A percentile compares a stretch with the other conserved stretches of the same genome.
phyloP scores from a whole-genome alignment of 805 yeast species.

The Cyberlindnera euphorbiiphila region DNA sequence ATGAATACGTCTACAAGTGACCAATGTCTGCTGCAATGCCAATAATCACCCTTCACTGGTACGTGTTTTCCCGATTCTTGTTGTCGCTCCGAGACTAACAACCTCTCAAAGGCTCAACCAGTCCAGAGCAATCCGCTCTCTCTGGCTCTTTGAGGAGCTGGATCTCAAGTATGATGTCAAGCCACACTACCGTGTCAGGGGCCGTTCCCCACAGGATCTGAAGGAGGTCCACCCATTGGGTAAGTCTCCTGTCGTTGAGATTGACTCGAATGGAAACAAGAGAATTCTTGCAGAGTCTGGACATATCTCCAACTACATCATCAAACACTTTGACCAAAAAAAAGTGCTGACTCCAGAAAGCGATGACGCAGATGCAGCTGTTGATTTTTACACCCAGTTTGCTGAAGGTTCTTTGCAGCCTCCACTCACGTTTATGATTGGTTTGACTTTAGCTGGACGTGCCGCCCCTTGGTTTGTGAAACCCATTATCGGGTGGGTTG shows the following conservation, averaged over 20 bases:
- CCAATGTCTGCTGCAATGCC: no score
- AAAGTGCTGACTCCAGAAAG: constrained; percentile 33
- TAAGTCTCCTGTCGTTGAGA: background rate
- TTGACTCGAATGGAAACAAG: constrained; percentile 3
- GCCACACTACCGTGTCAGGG: constrained; percentile 2
- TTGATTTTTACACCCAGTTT: constrained; percentile 50
- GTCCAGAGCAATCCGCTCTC: background rate
- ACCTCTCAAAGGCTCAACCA: background rate
- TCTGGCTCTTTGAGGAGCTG: constrained; percentile 8
- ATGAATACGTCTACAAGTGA: no score
- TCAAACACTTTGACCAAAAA: constrained; percentile 43
- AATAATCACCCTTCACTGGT: no score
- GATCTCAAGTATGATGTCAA: constrained; percentile 3
- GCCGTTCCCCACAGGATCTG: constrained; percentile 7
- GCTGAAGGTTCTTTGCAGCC: constrained; percentile 60
- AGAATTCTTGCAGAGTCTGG: constrained; percentile 54
- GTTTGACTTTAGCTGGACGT: constrained; percentile 24
- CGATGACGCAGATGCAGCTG: constrained; percentile 37
- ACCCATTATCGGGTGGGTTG: constrained; percentile 14
- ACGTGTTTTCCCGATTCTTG: no score
- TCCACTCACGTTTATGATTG: constrained; percentile 32
- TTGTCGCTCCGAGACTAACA: no score
- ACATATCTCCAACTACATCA: constrained; percentile 47
- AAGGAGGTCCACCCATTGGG: constrained; percentile 9
- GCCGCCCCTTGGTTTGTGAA: constrained; percentile 40